Base-by-base conservation (phyloP, 352 stramenopile genomes). In the Globisporangium nunn region DNA sequence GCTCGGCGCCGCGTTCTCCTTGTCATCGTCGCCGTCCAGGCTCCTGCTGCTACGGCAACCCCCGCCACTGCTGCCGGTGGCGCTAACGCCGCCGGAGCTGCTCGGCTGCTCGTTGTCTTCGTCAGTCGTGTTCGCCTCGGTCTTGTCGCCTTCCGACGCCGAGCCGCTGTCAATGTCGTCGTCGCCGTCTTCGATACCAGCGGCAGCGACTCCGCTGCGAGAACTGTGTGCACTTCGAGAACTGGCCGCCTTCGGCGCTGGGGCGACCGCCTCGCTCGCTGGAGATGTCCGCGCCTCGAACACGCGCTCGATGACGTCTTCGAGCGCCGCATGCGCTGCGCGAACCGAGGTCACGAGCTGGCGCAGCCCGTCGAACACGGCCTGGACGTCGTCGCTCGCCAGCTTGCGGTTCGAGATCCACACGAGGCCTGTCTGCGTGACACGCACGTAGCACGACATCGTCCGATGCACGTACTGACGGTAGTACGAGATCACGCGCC, bases 361-460 rank as follows among this genome's bases (percentile, higher is more conserved):
- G 39, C 71, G 61, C 50, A 92, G 67, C 43, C 73, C 69, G n/a
- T 88, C 74, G 52, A 86, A 93, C 35, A 90, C 67, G 14, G 59
- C 63, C 55, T 93, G 81, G 46, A 87, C 85, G 55, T 85, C 78
- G 44, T 75, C 68, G 35, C 75, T 79, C 52, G 85, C 65, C 18
- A 85, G 62, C 59, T 88, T 86, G 15, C 83, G 80, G 64, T 88
- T 90, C 41, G 80, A 91, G 54, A 91, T 87, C 83, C 83, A 93
- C 52, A 93, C 71, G 47, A 93, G 61, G 0, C 83, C 80, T 0
- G 73, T 87, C 50, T 89, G 78, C 29, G 83, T 93, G 58, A 93
- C 54, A 29, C 59, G 59, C 30, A 65, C 53, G 41, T 59, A 65
- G 47, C 59, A 65, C 17, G 53, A 56, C 30, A 65, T 50, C 29